Evolutionary conservation across 495 filamentous ascomycete species (phyloP).

Genomic region (Cercophora newfieldiana): DNA sequence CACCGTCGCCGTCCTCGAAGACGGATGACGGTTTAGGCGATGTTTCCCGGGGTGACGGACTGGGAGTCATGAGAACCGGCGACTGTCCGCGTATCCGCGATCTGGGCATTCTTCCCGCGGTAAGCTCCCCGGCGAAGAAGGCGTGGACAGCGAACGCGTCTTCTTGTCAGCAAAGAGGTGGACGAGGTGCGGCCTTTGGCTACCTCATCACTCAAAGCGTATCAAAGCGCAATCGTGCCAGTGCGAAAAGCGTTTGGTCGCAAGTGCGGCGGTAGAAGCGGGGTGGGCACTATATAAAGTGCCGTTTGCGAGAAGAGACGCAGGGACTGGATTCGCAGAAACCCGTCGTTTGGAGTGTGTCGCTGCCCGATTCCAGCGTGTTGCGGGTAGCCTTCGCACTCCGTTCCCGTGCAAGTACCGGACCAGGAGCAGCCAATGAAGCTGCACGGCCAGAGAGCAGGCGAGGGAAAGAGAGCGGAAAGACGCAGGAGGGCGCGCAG

Average conservation of each 20-base stretch:
- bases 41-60: conserved; percentile 38
- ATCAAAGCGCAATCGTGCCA: conserved; percentile 21
- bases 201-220: neutral
- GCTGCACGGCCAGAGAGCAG: conserved; percentile 5
- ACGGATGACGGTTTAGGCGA: conserved; percentile 41
- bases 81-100: conserved; percentile 45
- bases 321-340: conserved; percentile 27
- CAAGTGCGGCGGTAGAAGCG: conserved; percentile 11
- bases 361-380: conserved; percentile 26
- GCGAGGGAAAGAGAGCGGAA: conserved; percentile 21
- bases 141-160: neutral
- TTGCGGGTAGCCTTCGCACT: conserved; percentile 28
- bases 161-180: neutral
- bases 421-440: conserved; percentile 28
- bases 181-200: neutral
- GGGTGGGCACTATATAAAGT: conserved; percentile 12
- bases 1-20: conserved; percentile 43
- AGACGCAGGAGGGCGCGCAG: conserved; percentile 17
- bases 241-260: conserved; percentile 26
- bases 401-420: conserved; percentile 25
- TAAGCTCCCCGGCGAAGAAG: conserved; percentile 6
- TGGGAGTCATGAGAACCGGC: conserved; percentile 40
- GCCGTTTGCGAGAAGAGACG: conserved; percentile 14
- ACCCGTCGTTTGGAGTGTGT: conserved; percentile 27
- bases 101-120: conserved; percentile 45